These are phyloP conservation scores for Sclerotinia trifoliorum DNA, from an alignment of 2,329 filamentous ascomycete genomes.

Conservation along the genomic window DNA sequence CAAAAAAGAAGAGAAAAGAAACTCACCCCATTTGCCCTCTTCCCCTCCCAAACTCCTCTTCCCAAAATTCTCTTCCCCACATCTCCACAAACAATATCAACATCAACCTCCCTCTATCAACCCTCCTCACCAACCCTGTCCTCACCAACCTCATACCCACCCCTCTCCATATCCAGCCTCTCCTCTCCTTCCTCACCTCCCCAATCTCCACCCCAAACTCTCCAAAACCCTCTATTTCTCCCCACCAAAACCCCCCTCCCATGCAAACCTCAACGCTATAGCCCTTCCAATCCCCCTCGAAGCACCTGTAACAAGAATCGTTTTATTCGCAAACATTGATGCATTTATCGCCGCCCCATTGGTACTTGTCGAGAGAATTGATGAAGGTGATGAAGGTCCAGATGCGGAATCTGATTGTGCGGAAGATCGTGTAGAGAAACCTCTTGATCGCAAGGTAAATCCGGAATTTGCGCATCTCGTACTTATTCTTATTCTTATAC, in stretches of 20 bases:
- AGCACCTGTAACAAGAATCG: conserved; percentile 63
- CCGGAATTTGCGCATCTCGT: too few species aligned
- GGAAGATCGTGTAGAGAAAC: neutral
- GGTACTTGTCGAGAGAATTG: neutral
- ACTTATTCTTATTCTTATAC: neutral
- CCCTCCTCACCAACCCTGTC: conserved; percentile 20
- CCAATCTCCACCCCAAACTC: conserved; percentile 52
- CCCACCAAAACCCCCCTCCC: conserved; percentile 64
- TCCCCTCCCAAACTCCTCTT: conserved; percentile 11
- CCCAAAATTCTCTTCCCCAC: conserved; percentile 37
- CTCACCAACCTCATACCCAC: conserved; percentile 38
- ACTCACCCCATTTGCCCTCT: neutral
- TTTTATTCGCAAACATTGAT: conserved; percentile 27
- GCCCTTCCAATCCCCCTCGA: conserved; percentile 68
- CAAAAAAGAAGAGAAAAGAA: neutral
- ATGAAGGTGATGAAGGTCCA: neutral
- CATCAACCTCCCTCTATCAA: conserved; percentile 26
- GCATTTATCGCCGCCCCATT: too few species aligned
- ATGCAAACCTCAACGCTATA: conserved; percentile 65
- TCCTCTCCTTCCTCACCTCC: conserved; percentile 54
- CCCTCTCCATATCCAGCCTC: conserved; percentile 38
- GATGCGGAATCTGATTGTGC: neutral
- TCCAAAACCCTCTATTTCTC: conserved; percentile 58
- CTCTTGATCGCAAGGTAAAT: neutral
- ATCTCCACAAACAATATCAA: conserved; percentile 34